Percentiles rank a stretch among this genome's conserved stretches.
phyloP scores from a whole-genome alignment of 176 grass and related monocot genomes.

The Hsuehochloa calcarea region DNA sequence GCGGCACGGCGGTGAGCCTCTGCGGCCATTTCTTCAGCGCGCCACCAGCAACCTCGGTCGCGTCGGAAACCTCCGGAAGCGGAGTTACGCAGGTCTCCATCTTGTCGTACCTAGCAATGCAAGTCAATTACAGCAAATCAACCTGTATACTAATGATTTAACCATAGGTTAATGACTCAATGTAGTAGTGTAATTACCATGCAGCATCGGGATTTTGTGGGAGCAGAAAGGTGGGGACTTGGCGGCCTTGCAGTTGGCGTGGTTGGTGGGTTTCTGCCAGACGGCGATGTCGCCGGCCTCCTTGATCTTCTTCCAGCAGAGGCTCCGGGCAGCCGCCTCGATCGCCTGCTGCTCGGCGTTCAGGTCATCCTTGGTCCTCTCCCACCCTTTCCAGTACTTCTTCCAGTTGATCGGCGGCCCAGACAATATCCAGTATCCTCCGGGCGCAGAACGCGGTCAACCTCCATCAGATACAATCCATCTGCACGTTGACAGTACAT shows the following conservation, averaged over 20 bases:
- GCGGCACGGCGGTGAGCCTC: constrained; percentile 67
- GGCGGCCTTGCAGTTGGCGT: constrained; percentile 49
- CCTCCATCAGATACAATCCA: constrained; percentile 76
- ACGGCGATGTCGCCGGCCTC: constrained; percentile 86
- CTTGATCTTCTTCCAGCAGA: constrained; percentile 91
- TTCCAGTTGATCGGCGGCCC: constrained; percentile 93
- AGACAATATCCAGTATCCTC: constrained; percentile 90
- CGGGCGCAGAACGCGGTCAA: constrained; percentile 79
- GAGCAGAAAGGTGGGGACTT: constrained; percentile 67
- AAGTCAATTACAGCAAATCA: neutral
- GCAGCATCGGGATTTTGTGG: constrained; percentile 59
- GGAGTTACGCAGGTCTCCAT: constrained; percentile 84
- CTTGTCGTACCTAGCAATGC: constrained; percentile 66
- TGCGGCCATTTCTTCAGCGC: constrained; percentile 79
- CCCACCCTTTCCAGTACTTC: constrained; percentile 79
- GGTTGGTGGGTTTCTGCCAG: constrained; percentile 89
- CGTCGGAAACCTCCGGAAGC: constrained; percentile 52
- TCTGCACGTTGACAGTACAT: constrained; percentile 31
- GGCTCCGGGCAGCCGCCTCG: constrained; percentile 57
- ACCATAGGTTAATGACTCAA: neutral
- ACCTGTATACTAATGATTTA: neutral
- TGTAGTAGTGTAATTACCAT: constrained; percentile 41
- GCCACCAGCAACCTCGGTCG: constrained; percentile 53
- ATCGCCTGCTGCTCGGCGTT: constrained; percentile 73
- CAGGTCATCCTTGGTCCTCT: constrained; percentile 73